phyloP scores from a whole-genome alignment of 163 green algal genomes.

The Prototheca wickerhamii region DNA sequence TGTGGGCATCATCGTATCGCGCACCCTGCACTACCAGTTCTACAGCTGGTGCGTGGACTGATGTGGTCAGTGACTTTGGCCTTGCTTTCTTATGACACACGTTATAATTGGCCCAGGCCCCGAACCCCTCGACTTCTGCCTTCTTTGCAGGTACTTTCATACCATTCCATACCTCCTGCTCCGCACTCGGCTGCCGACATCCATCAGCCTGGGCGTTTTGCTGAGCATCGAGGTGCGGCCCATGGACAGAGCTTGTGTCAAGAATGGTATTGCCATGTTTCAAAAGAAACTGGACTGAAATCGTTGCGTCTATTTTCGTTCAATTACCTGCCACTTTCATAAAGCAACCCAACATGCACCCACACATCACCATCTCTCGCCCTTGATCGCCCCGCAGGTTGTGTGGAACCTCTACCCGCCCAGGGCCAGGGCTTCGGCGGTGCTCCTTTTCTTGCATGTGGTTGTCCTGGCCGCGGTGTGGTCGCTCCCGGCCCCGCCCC shows the following conservation, averaged over 20 bases:
- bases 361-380: background rate
- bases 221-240: conserved; percentile 34
- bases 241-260: background rate
- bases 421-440: conserved; percentile 15
- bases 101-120: no score
- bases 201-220: conserved; percentile 16
- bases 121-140: no score
- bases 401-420: conserved; percentile 44
- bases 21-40: conserved; percentile 85
- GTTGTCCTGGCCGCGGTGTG: conserved; percentile 21
- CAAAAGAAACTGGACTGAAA: background rate
- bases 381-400: conserved; percentile 7
- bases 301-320: no score
- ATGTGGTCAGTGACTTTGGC: no score
- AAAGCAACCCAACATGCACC: background rate
- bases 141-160: conserved; percentile 76
- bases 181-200: conserved; percentile 2
- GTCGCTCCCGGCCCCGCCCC: conserved; percentile 8
- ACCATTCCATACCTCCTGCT: conserved; percentile 59
- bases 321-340: background rate
- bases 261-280: background rate
- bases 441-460: conserved; percentile 25
- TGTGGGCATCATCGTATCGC: conserved; percentile 61
- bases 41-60: conserved; percentile 62
- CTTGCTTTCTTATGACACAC: no score